Conservation (phyloP, 805 yeast species). For the Blastobotrys attinorum region DNA sequence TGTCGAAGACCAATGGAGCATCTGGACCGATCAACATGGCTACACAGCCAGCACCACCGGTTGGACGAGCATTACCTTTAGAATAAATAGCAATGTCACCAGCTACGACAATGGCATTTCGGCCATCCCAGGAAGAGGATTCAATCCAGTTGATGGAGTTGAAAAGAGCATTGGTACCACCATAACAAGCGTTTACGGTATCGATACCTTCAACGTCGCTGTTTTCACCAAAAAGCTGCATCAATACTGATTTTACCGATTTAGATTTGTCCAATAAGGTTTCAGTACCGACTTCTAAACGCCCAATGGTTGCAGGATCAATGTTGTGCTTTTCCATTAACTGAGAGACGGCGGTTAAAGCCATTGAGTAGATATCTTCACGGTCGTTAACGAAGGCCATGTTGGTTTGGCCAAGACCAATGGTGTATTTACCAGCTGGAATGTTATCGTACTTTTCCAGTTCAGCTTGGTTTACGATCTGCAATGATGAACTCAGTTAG, state of each 20-base stretch:
- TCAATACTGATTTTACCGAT: conserved; percentile 89
- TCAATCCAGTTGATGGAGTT: conserved; percentile 95
- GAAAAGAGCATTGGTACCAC: conserved; percentile 93
- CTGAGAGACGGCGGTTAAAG: conserved; percentile 77
- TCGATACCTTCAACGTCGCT: conserved; percentile 92
- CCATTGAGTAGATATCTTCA: conserved; percentile 92
- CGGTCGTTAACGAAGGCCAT: conserved; percentile 97
- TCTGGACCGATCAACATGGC: conserved; percentile 95
- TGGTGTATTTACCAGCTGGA: conserved; percentile 92
- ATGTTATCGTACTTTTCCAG: conserved; percentile 80
- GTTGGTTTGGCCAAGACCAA: conserved; percentile 97
- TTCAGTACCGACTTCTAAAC: conserved; percentile 98
- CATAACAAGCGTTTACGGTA: conserved; percentile 95
- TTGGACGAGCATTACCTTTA: conserved; percentile 97
- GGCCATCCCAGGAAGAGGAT: conserved; percentile 95
- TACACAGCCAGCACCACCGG: conserved; percentile 98
- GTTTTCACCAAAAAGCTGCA: conserved; percentile 81
- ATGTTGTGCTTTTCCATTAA: conserved; percentile 74
- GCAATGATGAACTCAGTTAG: neutral
- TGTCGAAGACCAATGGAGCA: conserved; percentile 91
- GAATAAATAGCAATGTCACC: conserved; percentile 98
- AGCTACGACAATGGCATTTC: conserved; percentile 93
- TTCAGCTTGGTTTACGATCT: conserved; percentile 71
- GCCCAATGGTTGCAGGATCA: conserved; percentile 75
- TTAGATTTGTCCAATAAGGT: conserved; percentile 94